A percentile compares a stretch with the other conserved stretches of the same genome.
These are phyloP conservation scores for Russula abietina DNA, from an alignment of 768 basidiomycete species.

Conservation along the genomic window DNA sequence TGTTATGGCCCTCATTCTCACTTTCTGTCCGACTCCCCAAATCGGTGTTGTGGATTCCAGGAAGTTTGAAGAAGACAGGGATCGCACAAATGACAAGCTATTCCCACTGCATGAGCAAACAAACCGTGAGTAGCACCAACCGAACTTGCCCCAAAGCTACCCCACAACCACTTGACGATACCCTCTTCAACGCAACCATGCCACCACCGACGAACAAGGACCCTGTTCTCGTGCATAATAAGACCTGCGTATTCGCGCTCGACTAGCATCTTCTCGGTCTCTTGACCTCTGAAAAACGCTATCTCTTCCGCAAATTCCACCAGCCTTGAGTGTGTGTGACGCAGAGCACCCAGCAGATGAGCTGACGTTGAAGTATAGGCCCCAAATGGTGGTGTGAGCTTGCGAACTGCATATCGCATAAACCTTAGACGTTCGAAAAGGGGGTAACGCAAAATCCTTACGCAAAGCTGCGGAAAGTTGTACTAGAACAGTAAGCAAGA, in stretches of 20 bases:
- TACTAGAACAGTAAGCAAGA: constrained; percentile 76
- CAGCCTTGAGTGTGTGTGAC: constrained; percentile 87
- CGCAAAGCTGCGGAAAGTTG: constrained; percentile 77
- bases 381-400: constrained; percentile 87
- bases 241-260: constrained; percentile 84
- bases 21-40: constrained; percentile 89
- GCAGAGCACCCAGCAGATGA: constrained; percentile 79
- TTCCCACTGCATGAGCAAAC: constrained; percentile 3
- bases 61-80: constrained; percentile 85
- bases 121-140: not conserved
- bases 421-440: not conserved
- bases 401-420: constrained; percentile 53
- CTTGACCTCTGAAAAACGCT: constrained; percentile 82
- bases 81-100: constrained; percentile 77
- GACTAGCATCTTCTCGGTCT: constrained; percentile 84
- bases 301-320: constrained; percentile 86
- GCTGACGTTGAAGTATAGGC: constrained; percentile 85
- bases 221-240: constrained; percentile 78
- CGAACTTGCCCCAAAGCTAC: constrained; percentile 75
- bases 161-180: constrained; percentile 96
- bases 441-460: constrained; percentile 38
- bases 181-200: constrained; percentile 92
- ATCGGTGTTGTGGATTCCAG: constrained; percentile 61
- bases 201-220: constrained; percentile 78
- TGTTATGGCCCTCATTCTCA: constrained; percentile 43